These are phyloP conservation scores for Aspergillus hortae DNA, from an alignment of 2,329 filamentous ascomycete genomes.

Conservation along the genomic window DNA sequence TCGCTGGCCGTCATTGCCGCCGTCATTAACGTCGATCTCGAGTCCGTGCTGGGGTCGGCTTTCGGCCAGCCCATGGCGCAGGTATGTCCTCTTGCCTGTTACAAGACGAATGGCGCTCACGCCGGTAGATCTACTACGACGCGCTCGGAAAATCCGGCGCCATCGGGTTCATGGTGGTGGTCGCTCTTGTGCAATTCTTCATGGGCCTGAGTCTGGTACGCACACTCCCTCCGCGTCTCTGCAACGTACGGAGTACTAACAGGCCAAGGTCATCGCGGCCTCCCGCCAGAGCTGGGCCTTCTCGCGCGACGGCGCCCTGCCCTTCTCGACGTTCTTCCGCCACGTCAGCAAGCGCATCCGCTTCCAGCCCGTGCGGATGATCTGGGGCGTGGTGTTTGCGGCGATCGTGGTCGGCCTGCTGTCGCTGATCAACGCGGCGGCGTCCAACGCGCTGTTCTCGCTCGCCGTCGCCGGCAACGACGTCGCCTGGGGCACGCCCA, in stretches of 20 bases:
- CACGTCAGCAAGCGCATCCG: conserved; percentile 53
- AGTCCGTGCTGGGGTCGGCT: conserved; percentile 44
- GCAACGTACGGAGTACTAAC: background rate
- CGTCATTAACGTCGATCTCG: conserved; percentile 53
- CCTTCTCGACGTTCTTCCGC: conserved; percentile 57
- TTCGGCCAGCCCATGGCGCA: conserved; percentile 60
- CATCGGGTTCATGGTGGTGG: conserved; percentile 55
- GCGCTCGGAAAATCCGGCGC: conserved; percentile 58
- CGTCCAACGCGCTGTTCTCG: conserved; percentile 57
- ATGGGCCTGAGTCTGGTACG: conserved; percentile 55
- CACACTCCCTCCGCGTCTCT: background rate
- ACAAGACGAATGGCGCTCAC: background rate
- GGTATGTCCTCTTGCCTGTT: conserved; percentile 16
- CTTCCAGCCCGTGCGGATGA: conserved; percentile 56
- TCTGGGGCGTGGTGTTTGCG: conserved; percentile 52
- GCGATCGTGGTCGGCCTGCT: conserved; percentile 55
- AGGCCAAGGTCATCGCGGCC: conserved; percentile 49
- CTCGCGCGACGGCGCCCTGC: conserved; percentile 59
- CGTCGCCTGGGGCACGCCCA: conserved; percentile 58
- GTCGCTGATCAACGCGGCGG: conserved; percentile 56
- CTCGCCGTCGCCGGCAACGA: conserved; percentile 57
- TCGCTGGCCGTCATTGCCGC: conserved; percentile 57
- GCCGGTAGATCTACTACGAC: conserved; percentile 55
- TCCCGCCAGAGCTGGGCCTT: conserved; percentile 63
- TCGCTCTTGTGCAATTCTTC: conserved; percentile 60